A percentile compares a stretch with the other conserved stretches of the same genome.
Evolutionary conservation across 148 eudicot species (phyloP).

Genomic region (Vaccinium darrowii): DNA sequence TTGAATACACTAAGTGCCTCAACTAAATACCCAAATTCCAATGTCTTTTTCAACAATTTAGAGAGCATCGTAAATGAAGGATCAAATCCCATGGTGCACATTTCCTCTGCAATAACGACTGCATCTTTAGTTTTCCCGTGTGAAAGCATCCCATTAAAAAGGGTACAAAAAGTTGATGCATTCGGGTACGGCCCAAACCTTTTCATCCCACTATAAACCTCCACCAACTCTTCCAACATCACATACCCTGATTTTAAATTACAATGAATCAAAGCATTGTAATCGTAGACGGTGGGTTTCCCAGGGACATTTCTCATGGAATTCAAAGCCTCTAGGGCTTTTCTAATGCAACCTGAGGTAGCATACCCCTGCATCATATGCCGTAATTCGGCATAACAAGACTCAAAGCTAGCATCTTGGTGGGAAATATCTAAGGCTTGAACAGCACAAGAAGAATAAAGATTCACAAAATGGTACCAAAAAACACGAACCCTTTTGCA

Average conservation of each 20-base stretch:
- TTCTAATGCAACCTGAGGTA: too few species aligned
- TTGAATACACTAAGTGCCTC: constrained; percentile 34
- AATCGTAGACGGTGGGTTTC: constrained; percentile 48
- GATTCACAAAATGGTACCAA: too few species aligned
- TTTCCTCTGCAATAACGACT: constrained; percentile 36
- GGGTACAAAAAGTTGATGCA: constrained; percentile 39
- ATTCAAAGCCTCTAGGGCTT: constrained; percentile 19
- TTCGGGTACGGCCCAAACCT: constrained; percentile 44
- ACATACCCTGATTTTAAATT: constrained; percentile 41
- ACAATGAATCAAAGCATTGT: constrained; percentile 47
- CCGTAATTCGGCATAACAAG: too few species aligned
- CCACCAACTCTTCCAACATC: constrained; percentile 29
- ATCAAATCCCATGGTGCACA: constrained; percentile 41
- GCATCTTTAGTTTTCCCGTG: constrained; percentile 29
- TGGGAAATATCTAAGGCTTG: too few species aligned
- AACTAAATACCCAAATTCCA: constrained; percentile 30
- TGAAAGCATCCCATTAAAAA: constrained; percentile 49
- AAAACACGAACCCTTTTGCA: too few species aligned
- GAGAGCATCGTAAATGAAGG: constrained; percentile 45
- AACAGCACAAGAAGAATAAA: too few species aligned
- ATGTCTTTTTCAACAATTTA: constrained; percentile 37
- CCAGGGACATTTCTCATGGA: constrained; percentile 30
- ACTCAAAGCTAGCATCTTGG: too few species aligned
- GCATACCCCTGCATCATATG: too few species aligned
- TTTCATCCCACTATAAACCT: constrained; percentile 38